Conservation (phyloP, 257 asterid genomes). For the Fraxinus anomala region DNA sequence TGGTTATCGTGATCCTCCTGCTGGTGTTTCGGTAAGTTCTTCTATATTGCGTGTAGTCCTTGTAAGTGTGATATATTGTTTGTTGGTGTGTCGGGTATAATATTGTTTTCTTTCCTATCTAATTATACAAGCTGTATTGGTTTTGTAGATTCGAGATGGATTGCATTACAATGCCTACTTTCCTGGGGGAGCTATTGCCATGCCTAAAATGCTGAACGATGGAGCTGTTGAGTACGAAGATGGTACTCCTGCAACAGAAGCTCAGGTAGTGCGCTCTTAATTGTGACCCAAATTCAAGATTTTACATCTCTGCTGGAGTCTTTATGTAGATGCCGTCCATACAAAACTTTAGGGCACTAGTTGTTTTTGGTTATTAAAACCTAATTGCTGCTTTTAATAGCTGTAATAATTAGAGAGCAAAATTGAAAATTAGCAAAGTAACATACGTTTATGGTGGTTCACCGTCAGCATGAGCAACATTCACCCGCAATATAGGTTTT, state of each 20-base stretch:
- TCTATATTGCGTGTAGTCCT: neutral
- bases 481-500: neutral
- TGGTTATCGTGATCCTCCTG: slow-evolving; percentile 48
- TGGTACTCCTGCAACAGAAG: slow-evolving; percentile 81
- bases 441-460: neutral
- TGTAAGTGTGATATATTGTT: neutral
- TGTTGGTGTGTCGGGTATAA: neutral
- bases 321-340: neutral
- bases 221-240: slow-evolving; percentile 86
- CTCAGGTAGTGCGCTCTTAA: slow-evolving; percentile 47
- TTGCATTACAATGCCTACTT: slow-evolving; percentile 79
- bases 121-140: slow-evolving; percentile 25
- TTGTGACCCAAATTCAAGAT: slow-evolving; percentile 8
- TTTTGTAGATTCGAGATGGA: slow-evolving; percentile 70
- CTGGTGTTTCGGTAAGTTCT: slow-evolving; percentile 69
- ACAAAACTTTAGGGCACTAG: neutral
- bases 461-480: neutral
- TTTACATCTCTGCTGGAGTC: neutral
- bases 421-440: neutral
- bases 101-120: slow-evolving; percentile 12
- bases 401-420: neutral
- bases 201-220: slow-evolving; percentile 85
- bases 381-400: neutral
- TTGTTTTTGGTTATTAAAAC: neutral
- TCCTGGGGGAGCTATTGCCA: slow-evolving; percentile 88